Evolutionary conservation across 495 filamentous ascomycete species (phyloP), one percentile per base, ranked within the genome.

Genomic region (Neurospora terricola): DNA sequence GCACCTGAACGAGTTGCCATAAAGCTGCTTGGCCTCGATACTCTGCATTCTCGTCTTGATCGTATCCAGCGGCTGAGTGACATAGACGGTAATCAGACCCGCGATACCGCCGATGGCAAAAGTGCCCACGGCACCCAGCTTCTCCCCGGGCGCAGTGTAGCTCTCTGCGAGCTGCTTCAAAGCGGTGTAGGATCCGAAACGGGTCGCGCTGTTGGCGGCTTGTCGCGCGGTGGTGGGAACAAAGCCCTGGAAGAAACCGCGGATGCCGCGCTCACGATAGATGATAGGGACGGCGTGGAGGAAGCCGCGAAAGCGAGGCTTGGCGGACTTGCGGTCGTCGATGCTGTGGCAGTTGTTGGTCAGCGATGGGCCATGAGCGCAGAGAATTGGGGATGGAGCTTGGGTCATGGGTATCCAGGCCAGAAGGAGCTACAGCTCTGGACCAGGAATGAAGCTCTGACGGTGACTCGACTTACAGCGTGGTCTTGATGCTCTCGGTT

Each of bases 31-130:
- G 9, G 96, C 94, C 80, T 98, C 94, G 59, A 97, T 91, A 37
- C 92, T 96, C 89, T 99, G 96, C 96, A 99, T 99, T 73, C 94
- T 88, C 72, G 96, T 99, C 86, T 99, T 99, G 72, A 99, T 88
- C 0, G 94, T 97, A 79, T 99, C 96, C 43, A 99, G 84, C 16
- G 96, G 96, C 82, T 98, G 96, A 8, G 96, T 91, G 66, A 88
- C 92, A 70, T 92, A 97, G 78, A 99, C 96, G 5, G 96, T 99
- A 74, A 99, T 96, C 1, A 96, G 80, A 16, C 96, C 96, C 4
- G 96, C 96, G 45, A 94, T 82, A 21, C 91, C 96, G 36, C 96
- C 96, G 80, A 98, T 92, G 0, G 90, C 93, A 77, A 99, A 99
- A 0, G 96, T 98, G 62, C 90, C 91, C 1, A 92, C 79, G n/a